phyloP scores from a whole-genome alignment of 257 asterid genomes.

The Solanum medicagineum region DNA sequence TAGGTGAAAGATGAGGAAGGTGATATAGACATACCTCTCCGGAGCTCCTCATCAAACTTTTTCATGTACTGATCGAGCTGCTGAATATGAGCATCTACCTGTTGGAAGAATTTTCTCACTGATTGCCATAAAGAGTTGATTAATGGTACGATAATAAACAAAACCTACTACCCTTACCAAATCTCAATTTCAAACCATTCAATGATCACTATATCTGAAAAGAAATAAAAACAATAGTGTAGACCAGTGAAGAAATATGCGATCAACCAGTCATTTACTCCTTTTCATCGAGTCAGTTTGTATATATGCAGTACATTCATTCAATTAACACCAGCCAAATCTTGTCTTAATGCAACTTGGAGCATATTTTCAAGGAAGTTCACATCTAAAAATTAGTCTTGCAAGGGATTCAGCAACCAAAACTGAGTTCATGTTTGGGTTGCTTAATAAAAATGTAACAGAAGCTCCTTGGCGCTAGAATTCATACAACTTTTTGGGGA shows the following conservation, averaged over 20 bases:
- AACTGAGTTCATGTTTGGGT: neutral
- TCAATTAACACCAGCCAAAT: neutral
- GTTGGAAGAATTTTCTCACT: slow-evolving; percentile 1
- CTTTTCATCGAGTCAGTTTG: neutral
- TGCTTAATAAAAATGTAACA: neutral
- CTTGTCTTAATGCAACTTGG: neutral
- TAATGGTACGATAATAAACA: neutral
- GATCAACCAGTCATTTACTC: neutral
- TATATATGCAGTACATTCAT: neutral
- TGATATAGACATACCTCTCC: slow-evolving; percentile 42
- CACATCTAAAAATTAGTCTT: neutral
- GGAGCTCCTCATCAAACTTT: slow-evolving; percentile 79
- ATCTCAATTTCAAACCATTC: neutral
- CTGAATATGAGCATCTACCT: slow-evolving; percentile 91
- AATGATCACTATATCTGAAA: neutral
- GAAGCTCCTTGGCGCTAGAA: neutral
- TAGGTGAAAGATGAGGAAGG: neutral
- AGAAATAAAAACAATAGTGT: neutral
- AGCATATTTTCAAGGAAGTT: neutral
- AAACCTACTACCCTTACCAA: neutral
- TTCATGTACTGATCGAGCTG: slow-evolving; percentile 89
- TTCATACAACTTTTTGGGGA: neutral
- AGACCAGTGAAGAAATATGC: neutral
- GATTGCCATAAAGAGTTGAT: neutral
- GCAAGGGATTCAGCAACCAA: neutral